Evolutionary conservation across 1,284 basidiomycete genomes (phyloP), one percentile per base, ranked within the genome.

Genomic region (Erythrobasidium hasegawianum): DNA sequence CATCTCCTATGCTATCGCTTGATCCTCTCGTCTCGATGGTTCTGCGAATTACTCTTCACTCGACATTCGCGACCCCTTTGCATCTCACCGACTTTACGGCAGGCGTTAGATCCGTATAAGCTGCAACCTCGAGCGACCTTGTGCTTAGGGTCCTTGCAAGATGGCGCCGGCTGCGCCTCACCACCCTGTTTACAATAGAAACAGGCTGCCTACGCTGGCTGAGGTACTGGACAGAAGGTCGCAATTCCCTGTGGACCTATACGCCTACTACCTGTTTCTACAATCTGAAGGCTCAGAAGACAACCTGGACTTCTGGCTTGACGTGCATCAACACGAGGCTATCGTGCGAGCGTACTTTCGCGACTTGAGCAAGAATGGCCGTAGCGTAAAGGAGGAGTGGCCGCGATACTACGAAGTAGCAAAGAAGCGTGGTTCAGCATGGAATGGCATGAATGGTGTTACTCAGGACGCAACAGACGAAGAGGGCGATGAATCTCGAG

Each of bases 241-340:
- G 14, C 39, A 40, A 9, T 57, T 65, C 10, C 68, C 68, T 16
- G 57, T 69, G 20, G 68, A 69, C 49, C 60, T 69, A 18, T 69
- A 69, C 68, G 67, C 65, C 65, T 69, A 62, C 65, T 97, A 97
- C 57, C 79, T 81, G 69, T 96, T 94, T 77, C 81, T 97, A 45
- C 92, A 97, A 77, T 38, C 93, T 43, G 93, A 97, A 79, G 87
- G 89, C 38, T 86, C 90, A 61, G 94, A 97, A 77, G 94, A 97
- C 76, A 89, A 94, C 47, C 81, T 98, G 57, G 95, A 97, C 78
- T 98, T 98, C 74, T 98, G 94, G 94, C 85, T 98, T 33, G 95
- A 98, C 76, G 95, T 97, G 1, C 92, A 97, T 75, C 95, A 97
- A 80, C 95, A 98, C 77, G 96, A 97, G 80, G 97, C 97, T 76